Evolutionary conservation across 441 rosid species (phyloP).

Genomic region (Adansonia madagascariensis): DNA sequence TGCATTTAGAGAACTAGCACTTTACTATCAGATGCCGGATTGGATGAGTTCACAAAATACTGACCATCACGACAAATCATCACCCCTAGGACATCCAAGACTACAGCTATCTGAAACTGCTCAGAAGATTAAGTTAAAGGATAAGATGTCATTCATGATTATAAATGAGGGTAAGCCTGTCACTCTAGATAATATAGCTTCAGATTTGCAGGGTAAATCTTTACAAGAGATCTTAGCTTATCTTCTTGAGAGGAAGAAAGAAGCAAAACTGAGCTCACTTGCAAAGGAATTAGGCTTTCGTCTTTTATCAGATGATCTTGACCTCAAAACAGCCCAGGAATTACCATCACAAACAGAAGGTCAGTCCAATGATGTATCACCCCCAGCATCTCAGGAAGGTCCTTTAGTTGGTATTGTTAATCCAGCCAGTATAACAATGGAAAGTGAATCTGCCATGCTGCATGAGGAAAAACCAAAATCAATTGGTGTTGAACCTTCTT

Average conservation of each 20-base stretch:
- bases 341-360: constrained; percentile 45
- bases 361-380: constrained; percentile 47
- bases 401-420: constrained; percentile 35
- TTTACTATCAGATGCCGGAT: constrained; percentile 46
- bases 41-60: constrained; percentile 36
- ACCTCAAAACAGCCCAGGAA: constrained; percentile 50
- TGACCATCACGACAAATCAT: constrained; percentile 41
- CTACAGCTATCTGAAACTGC: constrained; percentile 44
- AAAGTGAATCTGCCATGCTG: constrained; percentile 37
- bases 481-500: constrained; percentile 38
- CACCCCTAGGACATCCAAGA: constrained; percentile 51
- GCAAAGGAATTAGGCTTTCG: constrained; percentile 91
- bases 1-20: constrained; percentile 65
- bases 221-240: constrained; percentile 69
- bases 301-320: constrained; percentile 76
- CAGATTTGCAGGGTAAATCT: constrained; percentile 68
- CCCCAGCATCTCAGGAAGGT: constrained; percentile 40
- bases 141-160: constrained; percentile 74
- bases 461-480: constrained; percentile 35
- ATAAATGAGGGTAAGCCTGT: constrained; percentile 67
- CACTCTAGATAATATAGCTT: constrained; percentile 50
- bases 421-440: constrained; percentile 32
- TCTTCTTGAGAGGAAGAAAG: constrained; percentile 69
- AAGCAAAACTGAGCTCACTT: constrained; percentile 64
- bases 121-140: constrained; percentile 55